These are phyloP conservation scores for Epichloe glyceriae DNA, from an alignment of 2,329 filamentous ascomycete species.

Conservation along the genomic window DNA sequence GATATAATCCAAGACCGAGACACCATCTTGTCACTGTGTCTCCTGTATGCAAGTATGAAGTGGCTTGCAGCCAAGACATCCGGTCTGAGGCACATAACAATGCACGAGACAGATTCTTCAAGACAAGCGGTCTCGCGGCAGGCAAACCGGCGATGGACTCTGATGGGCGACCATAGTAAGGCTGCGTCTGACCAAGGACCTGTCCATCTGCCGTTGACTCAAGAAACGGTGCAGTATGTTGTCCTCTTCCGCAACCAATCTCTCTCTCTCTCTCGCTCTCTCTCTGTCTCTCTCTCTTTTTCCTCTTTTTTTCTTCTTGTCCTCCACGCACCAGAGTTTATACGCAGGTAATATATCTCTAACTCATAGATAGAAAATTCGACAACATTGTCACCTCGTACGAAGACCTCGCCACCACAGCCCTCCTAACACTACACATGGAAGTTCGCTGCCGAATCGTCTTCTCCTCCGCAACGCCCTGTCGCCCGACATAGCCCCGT, in stretches of 20 bases:
- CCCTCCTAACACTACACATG: slow-evolving; percentile 76
- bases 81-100: slow-evolving; percentile 71
- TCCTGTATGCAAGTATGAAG: slow-evolving; percentile 95
- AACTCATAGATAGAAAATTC: slow-evolving; percentile 47
- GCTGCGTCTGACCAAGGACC: slow-evolving; percentile 47
- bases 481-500: slow-evolving; percentile 47
- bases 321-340: no score
- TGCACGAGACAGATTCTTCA: slow-evolving; percentile 55
- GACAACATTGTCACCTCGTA: slow-evolving; percentile 78
- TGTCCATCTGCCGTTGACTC: slow-evolving; percentile 77
- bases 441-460: slow-evolving; percentile 79
- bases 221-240: slow-evolving; percentile 66
- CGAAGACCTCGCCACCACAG: slow-evolving; percentile 63
- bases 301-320: background rate
- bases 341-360: slow-evolving; percentile 6
- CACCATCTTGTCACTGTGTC: slow-evolving; percentile 68
- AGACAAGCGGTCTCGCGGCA: slow-evolving; percentile 37
- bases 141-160: slow-evolving; percentile 69
- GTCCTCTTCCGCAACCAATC: background rate
- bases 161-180: slow-evolving; percentile 53
- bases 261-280: background rate
- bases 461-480: slow-evolving; percentile 57
- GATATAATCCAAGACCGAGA: slow-evolving; percentile 88
- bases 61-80: slow-evolving; percentile 80
- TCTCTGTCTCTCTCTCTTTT: background rate